Conservation (phyloP, 768 basidiomycete species). For the Tremella mesenterica region DNA sequence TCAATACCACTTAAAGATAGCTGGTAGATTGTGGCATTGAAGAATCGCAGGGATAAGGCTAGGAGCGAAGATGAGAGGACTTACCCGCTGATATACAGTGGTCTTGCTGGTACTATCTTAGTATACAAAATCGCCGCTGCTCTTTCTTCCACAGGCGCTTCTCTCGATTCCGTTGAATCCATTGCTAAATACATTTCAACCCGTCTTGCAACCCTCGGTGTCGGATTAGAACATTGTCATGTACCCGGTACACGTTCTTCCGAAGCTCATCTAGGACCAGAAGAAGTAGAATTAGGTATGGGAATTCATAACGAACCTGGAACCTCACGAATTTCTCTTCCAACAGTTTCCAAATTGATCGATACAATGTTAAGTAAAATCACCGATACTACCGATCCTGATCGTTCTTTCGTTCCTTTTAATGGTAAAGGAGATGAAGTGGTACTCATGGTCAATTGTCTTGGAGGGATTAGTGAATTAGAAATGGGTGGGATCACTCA, state of each 20-base stretch:
- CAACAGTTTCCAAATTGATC: conserved; percentile 39
- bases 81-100: conserved; percentile 16
- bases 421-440: conserved; percentile 57
- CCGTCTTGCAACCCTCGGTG: conserved; percentile 44
- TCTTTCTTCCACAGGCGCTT: conserved; percentile 40
- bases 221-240: conserved; percentile 47
- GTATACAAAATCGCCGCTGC: conserved; percentile 47
- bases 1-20: too few relatives aligned
- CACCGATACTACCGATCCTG: conserved; percentile 43
- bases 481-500: conserved; percentile 39
- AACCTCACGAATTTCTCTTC: conserved; percentile 40
- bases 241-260: conserved; percentile 44
- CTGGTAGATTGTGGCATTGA: too few relatives aligned
- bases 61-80: too few relatives aligned
- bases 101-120: conserved; percentile 46
- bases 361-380: conserved; percentile 42
- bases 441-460: conserved; percentile 47
- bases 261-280: conserved; percentile 40
- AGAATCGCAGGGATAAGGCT: too few relatives aligned
- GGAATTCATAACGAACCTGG: conserved; percentile 49
- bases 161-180: conserved; percentile 41
- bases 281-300: conserved; percentile 45
- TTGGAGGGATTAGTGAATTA: conserved; percentile 41
- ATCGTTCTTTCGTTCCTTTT: conserved; percentile 46
- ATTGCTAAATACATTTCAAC: conserved; percentile 38